phyloP scores from a whole-genome alignment of 1,284 basidiomycete genomes.

The Volvariella surrecta region DNA sequence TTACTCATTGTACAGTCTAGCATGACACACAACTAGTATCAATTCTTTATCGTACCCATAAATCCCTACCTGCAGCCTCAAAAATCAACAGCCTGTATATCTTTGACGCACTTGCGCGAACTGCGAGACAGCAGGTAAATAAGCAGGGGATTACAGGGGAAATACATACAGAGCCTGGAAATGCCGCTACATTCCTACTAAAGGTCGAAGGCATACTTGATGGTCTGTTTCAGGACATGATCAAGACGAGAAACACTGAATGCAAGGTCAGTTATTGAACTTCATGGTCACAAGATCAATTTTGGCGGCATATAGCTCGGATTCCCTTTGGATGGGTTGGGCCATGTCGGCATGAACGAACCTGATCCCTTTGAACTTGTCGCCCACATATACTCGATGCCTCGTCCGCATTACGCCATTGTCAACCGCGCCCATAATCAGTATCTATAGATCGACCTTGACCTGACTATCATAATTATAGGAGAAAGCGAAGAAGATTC shows the following conservation, averaged over 20 bases:
- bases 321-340: too few species aligned
- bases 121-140: conserved; percentile 59
- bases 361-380: background rate
- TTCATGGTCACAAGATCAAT: too few species aligned
- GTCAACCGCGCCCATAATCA: background rate
- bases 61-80: conserved; percentile 50
- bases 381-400: background rate
- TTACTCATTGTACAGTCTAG: background rate
- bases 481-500: conserved; percentile 92
- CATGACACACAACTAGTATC: conserved; percentile 77
- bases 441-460: conserved; percentile 11
- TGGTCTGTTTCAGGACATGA: conserved; percentile 76
- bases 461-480: conserved; percentile 32
- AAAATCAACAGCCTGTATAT: conserved; percentile 85
- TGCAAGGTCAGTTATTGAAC: conserved; percentile 65
- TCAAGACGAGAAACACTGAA: conserved; percentile 52
- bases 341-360: background rate
- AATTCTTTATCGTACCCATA: conserved; percentile 78
- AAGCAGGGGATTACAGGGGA: conserved; percentile 57
- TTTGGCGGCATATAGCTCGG: too few species aligned
- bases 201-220: conserved; percentile 85
- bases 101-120: conserved; percentile 84
- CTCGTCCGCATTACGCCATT: background rate
- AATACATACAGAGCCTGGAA: conserved; percentile 50
- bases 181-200: conserved; percentile 71